Conservation (phyloP, 345 rosid species). For the Brassica carinata region DNA sequence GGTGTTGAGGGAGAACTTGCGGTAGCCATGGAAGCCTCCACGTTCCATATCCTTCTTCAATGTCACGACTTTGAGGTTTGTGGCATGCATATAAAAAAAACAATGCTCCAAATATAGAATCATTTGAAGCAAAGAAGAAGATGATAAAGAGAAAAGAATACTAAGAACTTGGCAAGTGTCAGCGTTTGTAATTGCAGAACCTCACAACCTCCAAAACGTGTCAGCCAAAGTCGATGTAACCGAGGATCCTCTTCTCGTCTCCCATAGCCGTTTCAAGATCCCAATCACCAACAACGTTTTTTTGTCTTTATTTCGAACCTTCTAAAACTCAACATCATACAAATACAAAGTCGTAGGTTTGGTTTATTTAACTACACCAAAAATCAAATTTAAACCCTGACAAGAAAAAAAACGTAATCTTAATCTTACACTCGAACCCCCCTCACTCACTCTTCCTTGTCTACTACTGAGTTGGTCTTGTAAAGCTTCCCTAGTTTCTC, state of each 20-base stretch:
- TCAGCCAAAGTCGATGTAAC: constrained; percentile 43
- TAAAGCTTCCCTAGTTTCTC: constrained; percentile 51
- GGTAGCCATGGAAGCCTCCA: constrained; percentile 70
- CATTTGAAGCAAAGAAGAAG: constrained; percentile 7
- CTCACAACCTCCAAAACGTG: constrained; percentile 37
- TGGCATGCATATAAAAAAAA: constrained; percentile 5
- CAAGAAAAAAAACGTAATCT: constrained; percentile 19
- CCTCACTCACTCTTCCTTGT: constrained; percentile 18
- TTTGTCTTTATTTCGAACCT: constrained; percentile 33
- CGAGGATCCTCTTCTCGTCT: constrained; percentile 49
- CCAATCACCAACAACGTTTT: constrained; percentile 27
- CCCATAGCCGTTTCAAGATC: constrained; percentile 37
- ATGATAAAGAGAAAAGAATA: constrained; percentile 10
- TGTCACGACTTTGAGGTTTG: constrained; percentile 17
- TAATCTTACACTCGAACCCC: not conserved
- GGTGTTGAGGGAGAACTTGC: constrained; percentile 46
- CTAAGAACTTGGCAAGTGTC: constrained; percentile 42
- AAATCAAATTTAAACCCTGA: constrained; percentile 17
- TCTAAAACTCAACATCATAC: constrained; percentile 32
- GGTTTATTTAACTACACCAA: constrained; percentile 22
- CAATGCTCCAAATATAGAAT: constrained; percentile 14
- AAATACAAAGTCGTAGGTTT: constrained; percentile 18
- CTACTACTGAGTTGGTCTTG: constrained; percentile 42
- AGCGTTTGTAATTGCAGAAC: constrained; percentile 23
- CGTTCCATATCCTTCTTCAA: constrained; percentile 48